A percentile compares a stretch with the other conserved stretches of the same genome.
These are phyloP conservation scores for Ceratocystis variospora DNA, from an alignment of 2,329 filamentous ascomycete genomes.

Conservation along the genomic window DNA sequence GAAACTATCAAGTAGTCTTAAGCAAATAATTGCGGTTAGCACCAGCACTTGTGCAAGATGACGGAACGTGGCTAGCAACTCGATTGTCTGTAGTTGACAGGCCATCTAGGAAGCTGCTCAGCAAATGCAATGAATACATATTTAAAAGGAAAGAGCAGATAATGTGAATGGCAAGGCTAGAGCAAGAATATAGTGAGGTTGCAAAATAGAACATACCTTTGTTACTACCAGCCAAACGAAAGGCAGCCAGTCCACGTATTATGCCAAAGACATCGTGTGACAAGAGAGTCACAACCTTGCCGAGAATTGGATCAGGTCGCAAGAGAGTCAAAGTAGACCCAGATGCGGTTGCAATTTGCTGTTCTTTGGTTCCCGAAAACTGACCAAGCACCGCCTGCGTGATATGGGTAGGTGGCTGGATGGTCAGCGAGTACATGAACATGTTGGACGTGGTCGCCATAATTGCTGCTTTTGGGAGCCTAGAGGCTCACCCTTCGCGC, in stretches of 20 bases:
- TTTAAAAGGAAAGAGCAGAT: not conserved
- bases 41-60: not conserved
- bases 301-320: constrained; percentile 70
- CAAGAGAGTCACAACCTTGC: constrained; percentile 72
- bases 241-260: constrained; percentile 75
- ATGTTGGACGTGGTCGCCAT: constrained; percentile 98
- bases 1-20: constrained; percentile 91
- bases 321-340: constrained; percentile 81
- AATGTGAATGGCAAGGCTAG: not conserved
- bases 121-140: constrained; percentile 12
- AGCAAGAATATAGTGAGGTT: not conserved
- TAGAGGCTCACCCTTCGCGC: constrained; percentile 19
- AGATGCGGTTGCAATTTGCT: constrained; percentile 89
- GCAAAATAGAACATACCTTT: constrained; percentile 60
- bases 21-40: constrained; percentile 23
- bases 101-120: constrained; percentile 15
- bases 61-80: constrained; percentile 1
- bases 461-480: constrained; percentile 28
- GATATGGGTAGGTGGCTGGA: constrained; percentile 81
- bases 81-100: constrained; percentile 6
- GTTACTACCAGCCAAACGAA: constrained; percentile 80
- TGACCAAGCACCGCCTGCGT: constrained; percentile 87
- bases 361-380: constrained; percentile 90
- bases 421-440: constrained; percentile 95
- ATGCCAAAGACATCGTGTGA: constrained; percentile 96